Evolutionary conservation across 148 eudicot genomes (phyloP).

Genomic region (Camellia sinensis): DNA sequence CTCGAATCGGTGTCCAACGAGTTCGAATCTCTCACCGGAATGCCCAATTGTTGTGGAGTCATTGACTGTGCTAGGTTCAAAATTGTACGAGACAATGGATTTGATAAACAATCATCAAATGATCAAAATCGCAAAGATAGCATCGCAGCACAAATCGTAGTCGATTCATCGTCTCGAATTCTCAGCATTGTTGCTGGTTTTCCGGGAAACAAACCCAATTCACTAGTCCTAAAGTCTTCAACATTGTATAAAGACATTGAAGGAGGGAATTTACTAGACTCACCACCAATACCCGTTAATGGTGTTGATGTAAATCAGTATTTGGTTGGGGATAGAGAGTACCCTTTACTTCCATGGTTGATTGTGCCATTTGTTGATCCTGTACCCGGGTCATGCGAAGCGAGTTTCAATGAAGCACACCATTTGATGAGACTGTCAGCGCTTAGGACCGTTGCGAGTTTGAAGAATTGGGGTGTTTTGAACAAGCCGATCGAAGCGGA

Average conservation of each 20-base stretch:
- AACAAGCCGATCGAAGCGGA: slow-evolving; percentile 59
- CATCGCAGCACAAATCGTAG: slow-evolving; percentile 72
- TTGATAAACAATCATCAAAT: background rate
- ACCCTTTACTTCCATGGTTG: slow-evolving; percentile 81
- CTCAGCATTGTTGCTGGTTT: slow-evolving; percentile 73
- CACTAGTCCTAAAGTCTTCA: slow-evolving; percentile 49
- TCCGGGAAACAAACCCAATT: slow-evolving; percentile 42
- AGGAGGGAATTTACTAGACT: slow-evolving; percentile 39
- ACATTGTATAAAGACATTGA: slow-evolving; percentile 60
- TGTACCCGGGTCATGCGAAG: slow-evolving; percentile 36
- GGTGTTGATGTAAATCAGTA: slow-evolving; percentile 52
- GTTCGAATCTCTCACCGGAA: slow-evolving; percentile 44
- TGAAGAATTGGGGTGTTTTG: slow-evolving; percentile 83
- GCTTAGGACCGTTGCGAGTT: slow-evolving; percentile 50
- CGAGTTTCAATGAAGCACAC: slow-evolving; percentile 40
- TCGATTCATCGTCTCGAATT: slow-evolving; percentile 65
- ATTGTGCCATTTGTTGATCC: slow-evolving; percentile 53
- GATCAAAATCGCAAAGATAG: slow-evolving; percentile 16
- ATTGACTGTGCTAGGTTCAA: slow-evolving; percentile 54
- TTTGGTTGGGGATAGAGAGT: slow-evolving; percentile 57
- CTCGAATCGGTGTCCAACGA: slow-evolving; percentile 32
- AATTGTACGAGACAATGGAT: slow-evolving; percentile 13
- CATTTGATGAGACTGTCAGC: slow-evolving; percentile 34
- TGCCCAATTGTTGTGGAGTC: slow-evolving; percentile 83
- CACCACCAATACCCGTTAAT: slow-evolving; percentile 21